Evolutionary conservation across 148 eudicot species (phyloP).

Genomic region (Pharnaceum exiguum): DNA sequence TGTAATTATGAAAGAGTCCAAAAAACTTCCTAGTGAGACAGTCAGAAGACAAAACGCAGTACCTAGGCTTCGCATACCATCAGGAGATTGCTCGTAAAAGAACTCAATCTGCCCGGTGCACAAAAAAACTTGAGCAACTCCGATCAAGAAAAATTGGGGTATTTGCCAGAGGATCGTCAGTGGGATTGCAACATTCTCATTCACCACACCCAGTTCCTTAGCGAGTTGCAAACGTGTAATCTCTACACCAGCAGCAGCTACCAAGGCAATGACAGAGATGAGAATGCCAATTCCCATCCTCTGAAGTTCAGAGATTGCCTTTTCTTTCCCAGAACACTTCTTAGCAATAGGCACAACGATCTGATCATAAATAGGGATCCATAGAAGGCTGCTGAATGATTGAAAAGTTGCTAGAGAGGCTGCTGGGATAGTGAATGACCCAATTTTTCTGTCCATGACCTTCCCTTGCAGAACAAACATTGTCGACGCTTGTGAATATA

Average conservation of each 20-base stretch:
- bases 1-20: too few relatives aligned
- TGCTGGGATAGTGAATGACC: slow-evolving; percentile 41
- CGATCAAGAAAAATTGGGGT: slow-evolving; percentile 34
- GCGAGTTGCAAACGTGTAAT: slow-evolving; percentile 16
- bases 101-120: slow-evolving; percentile 37
- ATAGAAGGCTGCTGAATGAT: slow-evolving; percentile 35
- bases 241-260: slow-evolving; percentile 26
- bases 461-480: slow-evolving; percentile 42
- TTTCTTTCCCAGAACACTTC: slow-evolving; percentile 26
- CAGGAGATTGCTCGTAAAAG: slow-evolving; percentile 35
- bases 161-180: slow-evolving; percentile 38
- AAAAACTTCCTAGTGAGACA: too few relatives aligned
- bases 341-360: slow-evolving; percentile 28
- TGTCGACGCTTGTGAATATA: slow-evolving; percentile 37
- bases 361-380: slow-evolving; percentile 30
- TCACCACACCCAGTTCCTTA: too few relatives aligned
- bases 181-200: too few relatives aligned
- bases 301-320: not conserved
- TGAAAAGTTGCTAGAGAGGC: too few relatives aligned
- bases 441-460: slow-evolving; percentile 33
- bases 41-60: too few relatives aligned
- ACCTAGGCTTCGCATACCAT: slow-evolving; percentile 37
- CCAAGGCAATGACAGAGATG: slow-evolving; percentile 33
- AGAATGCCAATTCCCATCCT: slow-evolving; percentile 41
- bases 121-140: slow-evolving; percentile 34